Base-by-base conservation (phyloP, 768 basidiomycete species). In the Myochromella boudieri region DNA sequence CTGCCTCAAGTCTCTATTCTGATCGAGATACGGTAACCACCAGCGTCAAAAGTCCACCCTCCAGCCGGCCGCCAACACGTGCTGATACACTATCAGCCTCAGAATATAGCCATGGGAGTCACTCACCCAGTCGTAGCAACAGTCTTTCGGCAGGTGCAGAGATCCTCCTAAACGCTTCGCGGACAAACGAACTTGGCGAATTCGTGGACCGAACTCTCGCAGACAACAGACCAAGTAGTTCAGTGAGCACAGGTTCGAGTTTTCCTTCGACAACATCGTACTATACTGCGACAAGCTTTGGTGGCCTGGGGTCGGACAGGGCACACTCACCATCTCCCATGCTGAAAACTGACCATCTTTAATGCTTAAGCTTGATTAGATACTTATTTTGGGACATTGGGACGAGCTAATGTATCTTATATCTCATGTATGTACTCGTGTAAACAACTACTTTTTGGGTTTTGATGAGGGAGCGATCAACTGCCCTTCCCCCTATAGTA, bases 31-130 rank as follows among this genome's bases (percentile, higher is more conserved):
- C 33, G 31, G 55, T 48, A 52, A 51, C 49, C 44, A 47, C 29
- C 45, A 62, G 48, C 46, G 51, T 56, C 47, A 50, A 44, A 42
- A 60, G 50, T 42, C 46, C 53, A 17, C 54, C 60, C 6, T 47
- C 60, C 1, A 71, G 70, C 48, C 63, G 72, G 11, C 71, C 74
- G 29, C 68, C 69, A 3, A 75, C 75, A 27, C 60, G 70, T 36
- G 66, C 67, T 28, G 66, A 67, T 36, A 63, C 68, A 12, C 53
- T 68, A 17, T 66, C 66, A 21, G 56, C 61, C 52, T 53, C 54
- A 41, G 67, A 65, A 7, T 49, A 60, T 37, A 58, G 56, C 21
- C 46, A 52, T 41, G 62, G 46, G 33, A 64, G 66, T 47, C 64
- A 60, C 15, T 62, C 66, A 17, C 63, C 68, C n/a, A 76, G 72